These are phyloP conservation scores for Trichosporon coremiiforme DNA, from an alignment of 1,284 basidiomycete genomes.

Conservation along the genomic window DNA sequence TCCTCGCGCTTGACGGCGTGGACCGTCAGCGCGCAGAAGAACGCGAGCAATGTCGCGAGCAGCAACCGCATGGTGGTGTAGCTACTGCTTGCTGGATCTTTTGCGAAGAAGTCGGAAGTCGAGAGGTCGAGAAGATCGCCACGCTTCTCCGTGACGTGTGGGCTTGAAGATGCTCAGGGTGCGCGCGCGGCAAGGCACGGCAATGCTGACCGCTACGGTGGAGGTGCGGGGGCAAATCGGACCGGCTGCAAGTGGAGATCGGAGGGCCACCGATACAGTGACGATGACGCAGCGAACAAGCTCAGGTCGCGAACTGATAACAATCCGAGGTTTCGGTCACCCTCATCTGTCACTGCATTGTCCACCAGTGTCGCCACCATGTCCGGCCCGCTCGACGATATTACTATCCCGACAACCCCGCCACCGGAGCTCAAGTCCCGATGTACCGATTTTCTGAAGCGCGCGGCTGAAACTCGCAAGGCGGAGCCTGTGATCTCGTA, in stretches of 20 bases:
- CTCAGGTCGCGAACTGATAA: background rate
- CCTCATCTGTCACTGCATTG: background rate
- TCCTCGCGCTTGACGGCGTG: constrained; percentile 64
- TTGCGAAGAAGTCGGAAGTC: background rate
- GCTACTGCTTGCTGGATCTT: background rate
- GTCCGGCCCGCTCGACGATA: constrained; percentile 38
- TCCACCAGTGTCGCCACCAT: constrained; percentile 24
- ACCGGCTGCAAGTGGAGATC: background rate
- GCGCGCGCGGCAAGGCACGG: background rate
- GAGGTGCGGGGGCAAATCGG: background rate
- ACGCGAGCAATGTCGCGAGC: constrained; percentile 20
- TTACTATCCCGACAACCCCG: constrained; percentile 51
- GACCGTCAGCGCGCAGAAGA: constrained; percentile 28
- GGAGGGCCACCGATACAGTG: background rate
- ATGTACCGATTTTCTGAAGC: constrained; percentile 74
- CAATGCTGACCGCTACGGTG: background rate
- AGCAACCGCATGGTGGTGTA: constrained; percentile 25
- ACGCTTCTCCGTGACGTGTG: constrained; percentile 18
- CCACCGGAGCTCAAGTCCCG: constrained; percentile 61
- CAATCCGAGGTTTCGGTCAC: background rate
- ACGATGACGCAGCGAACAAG: background rate
- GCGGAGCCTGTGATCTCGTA: constrained; percentile 87
- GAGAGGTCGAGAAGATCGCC: background rate
- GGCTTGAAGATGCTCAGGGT: background rate
- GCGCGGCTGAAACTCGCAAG: constrained; percentile 78